Conservation (phyloP, 495 filamentous ascomycete species). For the Penicillium simplicissimum region DNA sequence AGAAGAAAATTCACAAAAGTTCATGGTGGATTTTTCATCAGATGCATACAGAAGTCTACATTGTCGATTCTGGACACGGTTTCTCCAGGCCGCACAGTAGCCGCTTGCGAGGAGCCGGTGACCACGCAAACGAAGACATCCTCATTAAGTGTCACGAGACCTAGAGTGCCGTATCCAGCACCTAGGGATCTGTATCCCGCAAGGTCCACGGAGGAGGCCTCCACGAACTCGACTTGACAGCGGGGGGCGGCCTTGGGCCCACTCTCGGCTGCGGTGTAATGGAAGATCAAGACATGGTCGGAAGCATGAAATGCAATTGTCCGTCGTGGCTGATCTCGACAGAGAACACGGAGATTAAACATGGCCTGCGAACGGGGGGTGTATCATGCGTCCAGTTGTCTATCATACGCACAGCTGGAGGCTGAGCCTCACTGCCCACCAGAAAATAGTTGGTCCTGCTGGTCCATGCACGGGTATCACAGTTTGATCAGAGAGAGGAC, state of each 20-base stretch:
- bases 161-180: slow-evolving; percentile 85
- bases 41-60: slow-evolving; percentile 77
- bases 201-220: slow-evolving; percentile 63
- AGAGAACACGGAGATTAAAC: slow-evolving; percentile 44
- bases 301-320: slow-evolving; percentile 79
- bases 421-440: slow-evolving; percentile 11
- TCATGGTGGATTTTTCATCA: neutral
- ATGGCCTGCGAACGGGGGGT: slow-evolving; percentile 26
- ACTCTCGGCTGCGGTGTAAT: slow-evolving; percentile 62
- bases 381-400: neutral
- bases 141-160: slow-evolving; percentile 77
- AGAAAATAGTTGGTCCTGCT: neutral
- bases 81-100: slow-evolving; percentile 82
- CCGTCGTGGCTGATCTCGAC: slow-evolving; percentile 72
- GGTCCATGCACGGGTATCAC: slow-evolving; percentile 1
- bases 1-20: slow-evolving; percentile 1
- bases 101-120: slow-evolving; percentile 72
- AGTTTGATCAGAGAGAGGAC: neutral
- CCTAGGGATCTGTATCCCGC: slow-evolving; percentile 72
- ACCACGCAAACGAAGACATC: slow-evolving; percentile 96
- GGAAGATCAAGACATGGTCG: slow-evolving; percentile 80
- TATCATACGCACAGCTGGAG: slow-evolving; percentile 9
- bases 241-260: slow-evolving; percentile 53
- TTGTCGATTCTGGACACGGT: slow-evolving; percentile 81
- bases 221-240: slow-evolving; percentile 86